phyloP scores from a whole-genome alignment of 2,329 filamentous ascomycete genomes.

The Aspergillus aculeatus region DNA sequence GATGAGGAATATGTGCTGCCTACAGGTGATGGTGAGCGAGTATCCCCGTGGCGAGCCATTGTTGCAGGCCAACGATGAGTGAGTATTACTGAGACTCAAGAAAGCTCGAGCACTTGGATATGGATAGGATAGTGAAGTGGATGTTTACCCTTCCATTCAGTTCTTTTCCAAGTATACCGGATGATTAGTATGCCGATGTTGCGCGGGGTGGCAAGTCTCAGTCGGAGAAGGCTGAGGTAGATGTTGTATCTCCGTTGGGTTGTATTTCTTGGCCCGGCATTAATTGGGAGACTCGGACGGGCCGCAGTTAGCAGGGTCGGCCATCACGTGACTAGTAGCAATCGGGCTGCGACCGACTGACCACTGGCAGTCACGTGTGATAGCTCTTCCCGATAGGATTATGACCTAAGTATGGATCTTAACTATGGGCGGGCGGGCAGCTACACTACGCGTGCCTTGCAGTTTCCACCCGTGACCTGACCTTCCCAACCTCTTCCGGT shows the following conservation, averaged over 20 bases:
- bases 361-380: neutral
- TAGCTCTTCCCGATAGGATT: neutral
- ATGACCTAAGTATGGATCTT: neutral
- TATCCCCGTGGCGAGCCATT: conserved; percentile 62
- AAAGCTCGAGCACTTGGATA: conserved; percentile 25
- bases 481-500: conserved; percentile 27
- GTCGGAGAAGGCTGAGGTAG: neutral
- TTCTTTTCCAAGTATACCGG: neutral
- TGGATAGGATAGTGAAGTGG: conserved; percentile 18
- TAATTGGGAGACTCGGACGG: neutral
- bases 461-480: too few relatives aligned
- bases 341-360: neutral
- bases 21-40: conserved; percentile 90
- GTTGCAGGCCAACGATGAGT: conserved; percentile 54
- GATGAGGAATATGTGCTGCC: conserved; percentile 75
- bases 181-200: conserved; percentile 6
- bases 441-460: too few relatives aligned
- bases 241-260: neutral
- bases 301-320: neutral
- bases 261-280: conserved; percentile 10
- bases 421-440: too few relatives aligned
- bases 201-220: conserved; percentile 5
- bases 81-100: conserved; percentile 46
- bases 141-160: conserved; percentile 27
- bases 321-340: conserved; percentile 10